Conservation (phyloP, 305 asterid species). For the Fraxinus latifolia region DNA sequence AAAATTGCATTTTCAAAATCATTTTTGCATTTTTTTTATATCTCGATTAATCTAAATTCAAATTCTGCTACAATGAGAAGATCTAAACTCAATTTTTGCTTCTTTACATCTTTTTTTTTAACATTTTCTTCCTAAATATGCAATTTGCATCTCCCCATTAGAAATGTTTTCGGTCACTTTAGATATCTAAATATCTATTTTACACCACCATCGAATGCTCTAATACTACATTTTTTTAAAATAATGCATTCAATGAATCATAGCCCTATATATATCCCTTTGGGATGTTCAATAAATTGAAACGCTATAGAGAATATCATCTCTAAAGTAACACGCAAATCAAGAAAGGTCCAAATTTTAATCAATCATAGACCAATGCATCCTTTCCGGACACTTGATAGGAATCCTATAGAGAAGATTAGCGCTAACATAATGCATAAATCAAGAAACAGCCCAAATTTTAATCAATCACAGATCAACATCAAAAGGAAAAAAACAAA, state of each 20-base stretch:
- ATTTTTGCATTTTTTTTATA: not conserved
- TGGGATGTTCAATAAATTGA: not conserved
- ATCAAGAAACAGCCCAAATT: not conserved
- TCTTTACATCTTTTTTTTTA: not conserved
- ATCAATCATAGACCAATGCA: not conserved
- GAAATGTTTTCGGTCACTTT: not conserved
- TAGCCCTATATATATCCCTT: not conserved
- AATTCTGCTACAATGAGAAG: not conserved
- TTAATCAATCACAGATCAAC: not conserved
- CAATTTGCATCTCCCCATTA: not conserved
- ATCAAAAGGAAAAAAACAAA: not conserved
- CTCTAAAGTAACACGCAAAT: not conserved
- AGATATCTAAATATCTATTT: not conserved
- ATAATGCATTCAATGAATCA: not conserved
- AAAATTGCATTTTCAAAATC: not conserved
- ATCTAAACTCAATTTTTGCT: not conserved
- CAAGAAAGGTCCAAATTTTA: not conserved
- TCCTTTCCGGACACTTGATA: not conserved
- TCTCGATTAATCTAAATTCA: not conserved
- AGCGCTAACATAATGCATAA: not conserved
- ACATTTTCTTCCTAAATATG: not conserved
- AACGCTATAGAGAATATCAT: not conserved
- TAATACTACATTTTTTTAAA: not conserved
- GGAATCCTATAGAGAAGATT: not conserved
- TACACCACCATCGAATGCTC: not conserved